phyloP scores from a whole-genome alignment of 1,139 yeast species.

The Candida pseudocylindracea region DNA sequence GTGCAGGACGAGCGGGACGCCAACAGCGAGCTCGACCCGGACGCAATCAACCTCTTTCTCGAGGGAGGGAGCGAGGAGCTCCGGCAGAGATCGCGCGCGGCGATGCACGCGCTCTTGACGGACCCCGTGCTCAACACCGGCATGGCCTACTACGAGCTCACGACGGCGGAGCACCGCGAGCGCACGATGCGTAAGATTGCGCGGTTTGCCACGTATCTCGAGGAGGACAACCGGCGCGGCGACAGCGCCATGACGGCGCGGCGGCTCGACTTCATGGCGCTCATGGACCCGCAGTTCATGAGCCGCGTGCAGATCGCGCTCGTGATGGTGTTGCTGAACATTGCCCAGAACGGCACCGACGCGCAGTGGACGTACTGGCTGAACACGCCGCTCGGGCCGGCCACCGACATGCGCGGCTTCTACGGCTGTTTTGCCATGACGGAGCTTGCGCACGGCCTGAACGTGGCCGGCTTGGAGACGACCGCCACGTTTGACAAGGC shows the following conservation, averaged over 20 bases:
- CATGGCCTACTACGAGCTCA: slow-evolving; percentile 15
- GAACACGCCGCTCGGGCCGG: slow-evolving; percentile 10
- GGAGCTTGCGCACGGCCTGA: slow-evolving; percentile 26
- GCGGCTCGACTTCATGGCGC: slow-evolving; percentile 17
- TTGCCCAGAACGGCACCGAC: slow-evolving; percentile 27
- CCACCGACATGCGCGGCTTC: slow-evolving; percentile 13
- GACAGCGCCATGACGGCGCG: slow-evolving; percentile 6
- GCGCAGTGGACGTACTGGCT: slow-evolving; percentile 47
- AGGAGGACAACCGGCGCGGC: slow-evolving; percentile 8
- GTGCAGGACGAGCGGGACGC: too few species aligned
- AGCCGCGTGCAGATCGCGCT: slow-evolving; percentile 27
- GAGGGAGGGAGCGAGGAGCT: slow-evolving; percentile 11
- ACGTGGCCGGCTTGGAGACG: slow-evolving; percentile 22
- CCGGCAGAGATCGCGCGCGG: slow-evolving; percentile 11
- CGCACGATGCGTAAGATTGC: slow-evolving; percentile 20
- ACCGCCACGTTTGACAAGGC: slow-evolving; percentile 20
- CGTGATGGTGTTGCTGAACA: slow-evolving; percentile 23
- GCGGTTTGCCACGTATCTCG: slow-evolving; percentile 20
- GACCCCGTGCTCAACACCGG: slow-evolving; percentile 21
- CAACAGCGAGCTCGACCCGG: too few species aligned
- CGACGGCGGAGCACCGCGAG: slow-evolving; percentile 19
- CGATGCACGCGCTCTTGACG: slow-evolving; percentile 24
- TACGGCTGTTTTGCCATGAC: slow-evolving; percentile 29
- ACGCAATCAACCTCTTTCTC: too few species aligned
- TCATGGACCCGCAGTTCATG: slow-evolving; percentile 25